A percentile compares a stretch with the other conserved stretches of the same genome.
Evolutionary conservation across 1,284 basidiomycete genomes (phyloP).

Genomic region (Rhizoctonia solani): DNA sequence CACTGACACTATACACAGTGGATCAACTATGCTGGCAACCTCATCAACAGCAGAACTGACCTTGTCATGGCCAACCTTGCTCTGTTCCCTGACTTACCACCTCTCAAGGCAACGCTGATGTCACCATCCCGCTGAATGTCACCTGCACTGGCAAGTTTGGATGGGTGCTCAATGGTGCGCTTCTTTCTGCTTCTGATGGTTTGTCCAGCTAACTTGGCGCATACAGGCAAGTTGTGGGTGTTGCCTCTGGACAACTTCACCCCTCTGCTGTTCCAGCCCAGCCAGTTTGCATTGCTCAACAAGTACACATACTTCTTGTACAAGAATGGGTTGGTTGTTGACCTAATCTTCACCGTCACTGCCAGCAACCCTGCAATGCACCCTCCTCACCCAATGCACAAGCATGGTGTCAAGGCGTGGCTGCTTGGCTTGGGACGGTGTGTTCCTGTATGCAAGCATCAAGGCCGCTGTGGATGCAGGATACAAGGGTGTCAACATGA

Average conservation of each 20-base stretch:
- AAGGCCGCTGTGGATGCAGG: neutral
- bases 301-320: conserved; percentile 8
- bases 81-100: too few relatives aligned
- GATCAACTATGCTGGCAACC: too few relatives aligned
- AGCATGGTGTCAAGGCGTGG: conserved; percentile 30
- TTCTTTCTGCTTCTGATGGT: neutral
- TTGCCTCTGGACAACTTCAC: neutral
- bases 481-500: conserved; percentile 7
- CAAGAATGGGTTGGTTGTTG: conserved; percentile 14
- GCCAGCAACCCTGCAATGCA: conserved; percentile 4
- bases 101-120: conserved; percentile 1
- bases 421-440: conserved; percentile 14
- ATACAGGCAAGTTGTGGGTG: conserved; percentile 6
- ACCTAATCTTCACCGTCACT: conserved; percentile 16
- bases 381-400: conserved; percentile 26
- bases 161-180: conserved; percentile 14
- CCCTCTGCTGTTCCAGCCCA: conserved; percentile 9
- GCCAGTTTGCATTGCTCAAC: neutral
- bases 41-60: too few relatives aligned
- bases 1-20: too few relatives aligned
- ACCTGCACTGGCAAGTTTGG: conserved; percentile 3
- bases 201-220: neutral
- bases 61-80: too few relatives aligned
- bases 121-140: neutral
- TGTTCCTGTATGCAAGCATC: conserved; percentile 6